Conservation (phyloP, 192 early-diverging fungal genomes). For the Nowakowskiella sp. region DNA sequence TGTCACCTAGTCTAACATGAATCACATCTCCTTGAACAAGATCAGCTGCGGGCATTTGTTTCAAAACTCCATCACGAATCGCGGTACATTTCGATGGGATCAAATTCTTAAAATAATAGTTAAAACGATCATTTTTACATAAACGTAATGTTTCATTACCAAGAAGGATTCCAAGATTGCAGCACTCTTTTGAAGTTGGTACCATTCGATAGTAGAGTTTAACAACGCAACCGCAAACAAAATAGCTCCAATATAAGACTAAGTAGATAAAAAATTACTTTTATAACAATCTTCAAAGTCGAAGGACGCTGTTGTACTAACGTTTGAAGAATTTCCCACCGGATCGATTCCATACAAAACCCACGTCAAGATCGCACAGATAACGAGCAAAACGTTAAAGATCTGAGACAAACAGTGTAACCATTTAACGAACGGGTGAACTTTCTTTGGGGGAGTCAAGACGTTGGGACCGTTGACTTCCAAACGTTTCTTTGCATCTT, state of each 20-base stretch:
- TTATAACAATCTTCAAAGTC: neutral
- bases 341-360: conserved; percentile 73
- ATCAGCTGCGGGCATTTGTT: conserved; percentile 57
- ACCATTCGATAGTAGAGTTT: conserved; percentile 89
- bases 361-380: conserved; percentile 73
- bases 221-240: conserved; percentile 78
- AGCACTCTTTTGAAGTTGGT: conserved; percentile 82
- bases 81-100: conserved; percentile 78
- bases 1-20: conserved; percentile 86
- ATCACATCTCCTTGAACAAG: conserved; percentile 86
- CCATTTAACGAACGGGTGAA: conserved; percentile 66
- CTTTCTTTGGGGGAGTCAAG: conserved; percentile 79
- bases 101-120: conserved; percentile 45
- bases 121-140: neutral
- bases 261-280: conserved; percentile 8
- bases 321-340: conserved; percentile 66
- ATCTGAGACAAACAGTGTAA: conserved; percentile 63
- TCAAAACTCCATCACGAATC: conserved; percentile 66
- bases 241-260: conserved; percentile 86
- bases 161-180: conserved; percentile 86
- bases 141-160: conserved; percentile 20
- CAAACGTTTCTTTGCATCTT: conserved; percentile 59
- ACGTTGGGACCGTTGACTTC: conserved; percentile 70
- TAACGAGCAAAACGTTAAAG: conserved; percentile 85
- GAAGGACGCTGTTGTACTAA: conserved; percentile 24